A percentile compares a stretch with the other conserved stretches of the same genome.
Evolutionary conservation across 805 yeast genomes (phyloP).

Genomic region (Yarrowia sp.): DNA sequence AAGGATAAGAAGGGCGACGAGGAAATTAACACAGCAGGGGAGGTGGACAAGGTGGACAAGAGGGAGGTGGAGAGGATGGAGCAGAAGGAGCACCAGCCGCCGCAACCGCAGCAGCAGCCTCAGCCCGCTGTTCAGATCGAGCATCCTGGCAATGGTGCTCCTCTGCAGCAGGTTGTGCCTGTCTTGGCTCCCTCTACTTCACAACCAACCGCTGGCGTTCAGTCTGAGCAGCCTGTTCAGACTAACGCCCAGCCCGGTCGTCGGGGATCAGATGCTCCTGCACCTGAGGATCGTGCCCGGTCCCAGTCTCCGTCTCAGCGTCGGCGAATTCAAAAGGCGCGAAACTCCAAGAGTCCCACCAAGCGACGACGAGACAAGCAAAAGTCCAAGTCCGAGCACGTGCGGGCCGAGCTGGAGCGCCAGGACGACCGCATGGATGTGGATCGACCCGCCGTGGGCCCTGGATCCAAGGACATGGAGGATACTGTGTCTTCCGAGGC

Average conservation of each 20-base stretch:
- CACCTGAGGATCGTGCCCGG: slow-evolving; percentile 15
- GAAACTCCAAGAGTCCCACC: slow-evolving; percentile 9
- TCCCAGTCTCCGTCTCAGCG: slow-evolving; percentile 25
- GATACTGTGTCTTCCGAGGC: not conserved
- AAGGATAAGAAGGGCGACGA: slow-evolving; percentile 27
- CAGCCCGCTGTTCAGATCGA: not conserved
- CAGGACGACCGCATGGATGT: slow-evolving; percentile 12
- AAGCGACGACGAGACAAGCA: slow-evolving; percentile 20
- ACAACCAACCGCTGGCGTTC: not conserved
- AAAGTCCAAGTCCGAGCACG: slow-evolving; percentile 19
- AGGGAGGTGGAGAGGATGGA: not conserved
- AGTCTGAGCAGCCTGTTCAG: not conserved
- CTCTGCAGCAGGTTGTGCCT: not conserved
- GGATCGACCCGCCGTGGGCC: not conserved
- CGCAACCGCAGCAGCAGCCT: not conserved
- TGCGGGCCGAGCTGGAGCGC: slow-evolving; percentile 4
- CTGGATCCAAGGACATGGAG: not conserved
- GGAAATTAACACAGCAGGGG: not conserved
- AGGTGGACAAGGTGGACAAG: not conserved
- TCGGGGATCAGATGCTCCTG: not conserved
- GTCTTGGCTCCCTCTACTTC: not conserved
- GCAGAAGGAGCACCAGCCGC: not conserved
- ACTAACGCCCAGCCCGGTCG: not conserved
- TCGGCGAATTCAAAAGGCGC: slow-evolving; percentile 17
- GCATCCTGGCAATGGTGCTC: not conserved